Evolutionary conservation across 805 yeast species (phyloP), one percentile per base, ranked within the genome.

Genomic region (Candida ulmi): DNA sequence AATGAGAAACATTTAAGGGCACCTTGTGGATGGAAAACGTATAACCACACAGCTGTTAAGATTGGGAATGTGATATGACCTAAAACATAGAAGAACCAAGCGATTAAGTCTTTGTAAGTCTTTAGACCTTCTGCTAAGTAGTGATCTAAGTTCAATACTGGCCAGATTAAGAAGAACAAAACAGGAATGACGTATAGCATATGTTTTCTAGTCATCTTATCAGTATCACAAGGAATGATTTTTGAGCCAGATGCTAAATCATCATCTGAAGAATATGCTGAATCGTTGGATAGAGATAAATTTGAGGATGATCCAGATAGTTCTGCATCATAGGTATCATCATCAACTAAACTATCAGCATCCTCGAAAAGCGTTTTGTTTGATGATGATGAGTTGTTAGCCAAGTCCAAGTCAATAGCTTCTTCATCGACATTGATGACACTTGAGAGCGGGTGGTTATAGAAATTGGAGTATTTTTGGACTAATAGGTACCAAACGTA

Each of bases 1-100:
- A 70, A 50, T 1, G 76, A 62, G 47, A 78, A 82, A 47, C 68
- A 62, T 43, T 71, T 74, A 11, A 78, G 38, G 0, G 77, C 74
- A 0, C 83, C 85, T n/a, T 80, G 83, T 1, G 79, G 69, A 38
- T 80, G 84, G 66, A 79, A 80, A 11, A 79, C 71, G 52, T 80
- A 80, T 13, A 82, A 61, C 63, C 80, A 82, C 16, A 76, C 67
- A 1, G 80, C 76, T 0, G 83, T 76, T 44, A 79, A 56, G 8
- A 81, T 71, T 1, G 88, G 86, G 5, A 71, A 75, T 19, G 74
- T 65, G 30, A 80, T 66, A 56, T 82, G 88, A 29, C 76, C 66
- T 17, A 80, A 54, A 11, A 80, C 85, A 51, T 80, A 80, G 27
- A 76, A 74, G 33, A 70, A 56, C 83, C 85, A 78, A 1, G 87